These are phyloP conservation scores for Corymbia maculata DNA, from an alignment of 345 rosid genomes.

Conservation along the genomic window DNA sequence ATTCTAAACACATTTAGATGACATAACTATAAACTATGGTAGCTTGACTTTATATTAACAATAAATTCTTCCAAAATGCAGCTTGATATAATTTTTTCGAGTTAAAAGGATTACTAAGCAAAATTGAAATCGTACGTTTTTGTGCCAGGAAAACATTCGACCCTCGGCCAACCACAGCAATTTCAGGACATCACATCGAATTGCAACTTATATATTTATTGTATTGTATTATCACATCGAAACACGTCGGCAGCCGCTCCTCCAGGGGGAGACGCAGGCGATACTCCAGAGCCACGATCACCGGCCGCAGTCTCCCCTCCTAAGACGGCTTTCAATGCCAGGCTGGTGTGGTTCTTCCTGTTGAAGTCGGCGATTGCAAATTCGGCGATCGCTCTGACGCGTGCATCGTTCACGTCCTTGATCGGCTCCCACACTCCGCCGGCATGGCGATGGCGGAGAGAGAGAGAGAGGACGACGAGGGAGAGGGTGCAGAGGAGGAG, in stretches of 20 bases:
- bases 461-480: too few relatives aligned
- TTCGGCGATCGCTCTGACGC: neutral
- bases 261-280: neutral
- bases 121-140: neutral
- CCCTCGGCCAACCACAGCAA: neutral
- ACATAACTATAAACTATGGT: neutral
- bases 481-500: too few relatives aligned
- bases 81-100: neutral
- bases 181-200: neutral
- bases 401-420: neutral
- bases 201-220: too few relatives aligned
- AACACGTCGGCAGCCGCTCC: neutral
- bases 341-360: neutral
- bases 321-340: neutral
- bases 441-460: neutral
- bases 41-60: neutral
- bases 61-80: neutral
- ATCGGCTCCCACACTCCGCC: neutral
- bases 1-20: neutral
- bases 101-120: rapidly evolving
- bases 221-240: too few relatives aligned
- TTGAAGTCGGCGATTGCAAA: neutral
- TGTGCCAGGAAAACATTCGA: rapidly evolving
- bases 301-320: neutral
- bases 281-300: neutral